phyloP scores from a whole-genome alignment of 2,329 filamentous ascomycete genomes.

The Ampelomyces quisqualis region DNA sequence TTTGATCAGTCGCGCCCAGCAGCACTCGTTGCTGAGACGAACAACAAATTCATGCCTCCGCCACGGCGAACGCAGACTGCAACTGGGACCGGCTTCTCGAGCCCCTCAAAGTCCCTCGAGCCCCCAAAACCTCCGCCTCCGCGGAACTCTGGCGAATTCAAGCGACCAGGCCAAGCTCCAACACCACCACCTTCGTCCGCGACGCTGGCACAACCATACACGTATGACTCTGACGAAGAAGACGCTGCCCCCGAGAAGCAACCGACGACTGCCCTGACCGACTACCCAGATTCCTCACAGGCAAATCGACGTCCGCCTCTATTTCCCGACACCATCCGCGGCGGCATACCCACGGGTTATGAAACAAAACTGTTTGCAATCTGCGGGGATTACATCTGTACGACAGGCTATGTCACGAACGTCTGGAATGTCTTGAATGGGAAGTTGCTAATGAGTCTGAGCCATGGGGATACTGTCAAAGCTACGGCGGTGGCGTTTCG shows the following conservation, averaged over 20 bases:
- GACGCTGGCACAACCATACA: constrained; percentile 28
- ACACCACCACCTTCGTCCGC: constrained; percentile 13
- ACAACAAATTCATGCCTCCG: constrained; percentile 34
- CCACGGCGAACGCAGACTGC: constrained; percentile 40
- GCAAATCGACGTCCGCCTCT: constrained; percentile 81
- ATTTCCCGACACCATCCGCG: constrained; percentile 68
- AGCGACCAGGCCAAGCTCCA: constrained; percentile 23
- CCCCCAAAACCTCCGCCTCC: constrained; percentile 39
- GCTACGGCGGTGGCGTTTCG: constrained; percentile 83
- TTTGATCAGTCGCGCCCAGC: constrained; percentile 39
- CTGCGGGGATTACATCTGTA: constrained; percentile 83
- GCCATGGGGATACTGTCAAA: constrained; percentile 82
- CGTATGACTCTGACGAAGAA: constrained; percentile 54
- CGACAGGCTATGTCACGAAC: constrained; percentile 80
- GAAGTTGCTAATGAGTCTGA: constrained; percentile 75
- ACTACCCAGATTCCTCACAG: constrained; percentile 81
- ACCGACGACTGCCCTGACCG: constrained; percentile 55
- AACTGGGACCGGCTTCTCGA: constrained; percentile 8
- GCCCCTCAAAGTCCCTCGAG: constrained; percentile 26
- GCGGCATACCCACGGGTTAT: constrained; percentile 79
- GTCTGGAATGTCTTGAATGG: constrained; percentile 86
- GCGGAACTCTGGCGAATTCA: constrained; percentile 39
- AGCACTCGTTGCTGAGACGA: constrained; percentile 26
- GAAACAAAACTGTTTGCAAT: constrained; percentile 85
- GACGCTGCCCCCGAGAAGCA: constrained; percentile 50